These are phyloP conservation scores for Periconia macrospinosa DNA, from an alignment of 2,329 filamentous ascomycete species.

Conservation along the genomic window DNA sequence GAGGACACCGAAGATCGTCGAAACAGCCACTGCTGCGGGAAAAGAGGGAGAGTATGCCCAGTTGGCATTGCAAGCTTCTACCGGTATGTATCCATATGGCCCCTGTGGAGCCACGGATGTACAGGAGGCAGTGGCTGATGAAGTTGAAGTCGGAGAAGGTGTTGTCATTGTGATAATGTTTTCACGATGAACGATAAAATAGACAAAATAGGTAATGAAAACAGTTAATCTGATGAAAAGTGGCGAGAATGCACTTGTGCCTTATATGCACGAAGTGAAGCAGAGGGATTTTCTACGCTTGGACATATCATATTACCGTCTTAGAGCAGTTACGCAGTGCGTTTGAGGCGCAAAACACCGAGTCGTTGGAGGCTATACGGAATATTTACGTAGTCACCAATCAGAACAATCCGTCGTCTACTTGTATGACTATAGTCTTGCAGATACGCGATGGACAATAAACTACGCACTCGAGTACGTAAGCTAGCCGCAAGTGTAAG, in stretches of 20 bases:
- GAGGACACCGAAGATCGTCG: constrained; percentile 25
- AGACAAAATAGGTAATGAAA: not conserved
- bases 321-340: no score
- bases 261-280: no score
- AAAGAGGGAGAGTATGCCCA: constrained; percentile 29
- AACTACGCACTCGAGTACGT: not conserved
- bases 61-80: constrained; percentile 29
- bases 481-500: not conserved
- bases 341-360: no score
- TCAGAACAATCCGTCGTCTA: no score
- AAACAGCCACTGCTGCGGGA: constrained; percentile 22
- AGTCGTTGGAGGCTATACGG: no score
- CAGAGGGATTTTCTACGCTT: no score
- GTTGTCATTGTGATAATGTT: not conserved
- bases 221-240: not conserved
- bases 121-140: constrained; percentile 18
- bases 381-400: no score
- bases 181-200: not conserved
- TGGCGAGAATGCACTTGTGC: no score
- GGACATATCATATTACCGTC: no score
- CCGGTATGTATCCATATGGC: constrained; percentile 24
- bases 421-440: no score
- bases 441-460: not conserved
- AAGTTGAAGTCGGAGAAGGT: constrained; percentile 11
- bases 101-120: constrained; percentile 22